Base-by-base conservation (phyloP, 306 rosid genomes). In the Parietaria judaica region DNA sequence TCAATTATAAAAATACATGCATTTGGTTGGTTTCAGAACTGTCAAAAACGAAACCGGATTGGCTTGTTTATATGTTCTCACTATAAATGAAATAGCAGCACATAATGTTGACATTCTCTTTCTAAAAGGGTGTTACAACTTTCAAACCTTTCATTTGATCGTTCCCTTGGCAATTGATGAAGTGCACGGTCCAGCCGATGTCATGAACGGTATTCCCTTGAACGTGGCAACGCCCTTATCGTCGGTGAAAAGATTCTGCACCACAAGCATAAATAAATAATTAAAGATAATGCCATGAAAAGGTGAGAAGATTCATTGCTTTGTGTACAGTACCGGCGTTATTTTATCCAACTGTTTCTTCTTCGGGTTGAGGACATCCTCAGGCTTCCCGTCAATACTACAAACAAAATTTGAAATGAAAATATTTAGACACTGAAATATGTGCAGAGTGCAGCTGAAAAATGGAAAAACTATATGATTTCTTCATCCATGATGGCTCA, bases 341-440 rank as follows among this genome's bases (percentile, higher is more conserved):
- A 92, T 84, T 81, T 92, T 88, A 53, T 92, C 99, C 61, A 92
- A 70, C 71, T 92, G 99, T 73, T 92, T 92, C 99, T 88, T 92
- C 70, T 92, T 92, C 14, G 99, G 99, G 78, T 92, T 92, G 14
- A 92, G 99, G 51, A 88, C 97, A 70, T 88, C 98, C 77, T 92
- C 99, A 11, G 95, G 96, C 78, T 86, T 86, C 75, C 97, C 97
- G 63, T 92, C 95, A 69, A 88, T 75, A 75, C 99, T 88, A 67
- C 50, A 79, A 50, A 10, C 45, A 3, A 1, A 57, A 15, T 59
- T 35, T 23, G 34, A 65, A 45, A 65, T 17, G 41, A 54, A 50
- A 13, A 9, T 53, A 8, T 41, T 23, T 23, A 23, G 31, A 23
- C 31, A 23, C 2, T 23, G 31, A 23, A 23, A 7, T 35, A 62